Base-by-base conservation (phyloP, 805 yeast species). In the Hyphopichia homilentoma region DNA sequence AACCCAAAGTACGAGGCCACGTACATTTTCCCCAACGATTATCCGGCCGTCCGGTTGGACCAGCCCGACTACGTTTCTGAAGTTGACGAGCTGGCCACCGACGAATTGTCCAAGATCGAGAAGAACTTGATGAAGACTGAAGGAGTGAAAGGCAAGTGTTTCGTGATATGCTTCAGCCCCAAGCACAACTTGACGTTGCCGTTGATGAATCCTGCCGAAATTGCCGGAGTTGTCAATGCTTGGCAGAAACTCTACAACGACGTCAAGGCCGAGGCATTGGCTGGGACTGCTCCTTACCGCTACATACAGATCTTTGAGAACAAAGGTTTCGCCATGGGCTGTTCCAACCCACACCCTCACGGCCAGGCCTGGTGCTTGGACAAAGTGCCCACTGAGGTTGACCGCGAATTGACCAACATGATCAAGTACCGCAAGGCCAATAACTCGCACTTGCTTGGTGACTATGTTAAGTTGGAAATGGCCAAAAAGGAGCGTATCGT, bases 271-370 rank as follows among this genome's bases (percentile, higher is more conserved):
- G 68, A 70, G 40, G 42, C 46, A 5, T 44, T 47, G 12, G 54
- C 57, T n/a, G 54, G 59, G 3, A 58, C 55, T 20, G 65, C 64
- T 4, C 76, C 82, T 19, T 73, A 52, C 50, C 67, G 68, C 40
- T 81, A 82, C 55, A 57, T 81, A 39, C 88, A 81, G 58, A 78
- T 82, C 23, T 82, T 82, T 50, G 90, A 82, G 52, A 82, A 82
- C 53, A 82, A 82, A 55, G 89, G 89, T 19, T 65, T 78, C 25
- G 82, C 84, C 5, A 82, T 82, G 89, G 89, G 89, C 24, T 82
- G 89, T 49, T 81, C 87, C 3, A 82, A 82, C 49, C 82, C 86
- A 2, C 90, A 82, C 56, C 88, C 89, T 6, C 90, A 82, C 49
- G 86, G 89, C 17, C 90, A 82, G 59, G 85, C 83, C 9, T 82